Evolutionary conservation across 164 flowering plant species (phyloP), one percentile per base, ranked within the genome.

Genomic region (Aristolochia californica): DNA sequence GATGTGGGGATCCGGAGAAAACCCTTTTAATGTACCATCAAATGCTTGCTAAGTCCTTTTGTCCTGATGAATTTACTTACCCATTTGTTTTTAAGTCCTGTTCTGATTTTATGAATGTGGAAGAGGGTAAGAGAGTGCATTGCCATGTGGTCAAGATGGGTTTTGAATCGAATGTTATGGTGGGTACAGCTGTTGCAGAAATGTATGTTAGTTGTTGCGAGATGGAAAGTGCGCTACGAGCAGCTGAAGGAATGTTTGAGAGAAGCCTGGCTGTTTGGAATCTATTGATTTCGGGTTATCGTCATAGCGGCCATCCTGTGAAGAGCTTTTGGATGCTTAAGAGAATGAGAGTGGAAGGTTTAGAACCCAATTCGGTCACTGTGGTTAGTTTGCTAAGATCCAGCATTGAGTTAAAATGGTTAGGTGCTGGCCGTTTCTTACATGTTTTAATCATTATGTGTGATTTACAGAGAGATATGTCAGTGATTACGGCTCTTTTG

Each of bases 401-500:
- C 0, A 54, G 72, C 47, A 57, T 68, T 48, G 76, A 62, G 55
- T 69, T 78, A 74, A 64, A 62, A 44, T 78, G 77, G 9, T 63
- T 82, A 60, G 50, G 59, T 23, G 51, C 62, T 4, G 87, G 79
- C 24, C 64, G 62, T 45, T 30, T 24, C 21, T 44, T 76, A 59
- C 84, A 82, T 40, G 65, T 60, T 67, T 44, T 80, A 58, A 67
- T 64, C 47, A 45, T 76, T 57, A 57, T 80, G 51, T 57, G 57
- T 53, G 65, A 65, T 18, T 56, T 72, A 30, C 44, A 58, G n/a
- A 51, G 54, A 40, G 67, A 80, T 67, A 43, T 74, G 53, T 49
- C 76, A 16, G 74, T 80, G 48, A 61, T 63, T 55, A 83, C 82
- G 62, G 81, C 83, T 50, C 64, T 83, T 53, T 50, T 83, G 66